phyloP scores from a whole-genome alignment of 2,329 filamentous ascomycete species.

The Drechmeria coniospora region DNA sequence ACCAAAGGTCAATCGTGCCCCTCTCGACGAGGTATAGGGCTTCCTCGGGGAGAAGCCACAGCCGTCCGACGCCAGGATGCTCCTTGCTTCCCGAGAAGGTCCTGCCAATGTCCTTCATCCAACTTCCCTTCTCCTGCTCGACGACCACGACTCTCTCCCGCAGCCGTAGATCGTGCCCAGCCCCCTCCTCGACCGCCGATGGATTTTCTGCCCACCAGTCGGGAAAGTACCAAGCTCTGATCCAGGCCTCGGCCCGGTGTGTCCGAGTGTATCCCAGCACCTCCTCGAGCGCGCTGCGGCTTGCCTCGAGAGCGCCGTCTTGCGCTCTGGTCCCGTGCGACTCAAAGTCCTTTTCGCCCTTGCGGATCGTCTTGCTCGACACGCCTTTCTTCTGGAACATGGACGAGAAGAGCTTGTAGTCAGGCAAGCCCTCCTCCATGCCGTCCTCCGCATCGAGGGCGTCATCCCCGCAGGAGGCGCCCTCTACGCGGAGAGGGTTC shows the following conservation, averaged over 20 bases:
- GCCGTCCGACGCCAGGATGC: constrained; percentile 37
- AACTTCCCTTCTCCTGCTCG: constrained; percentile 55
- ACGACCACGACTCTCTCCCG: constrained; percentile 47
- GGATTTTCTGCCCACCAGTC: constrained; percentile 29
- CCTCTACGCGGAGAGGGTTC: constrained; percentile 12
- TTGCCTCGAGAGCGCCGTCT: constrained; percentile 60
- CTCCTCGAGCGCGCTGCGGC: constrained; percentile 76
- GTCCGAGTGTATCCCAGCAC: constrained; percentile 64
- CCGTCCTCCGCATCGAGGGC: constrained; percentile 34
- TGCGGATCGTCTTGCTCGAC: constrained; percentile 57
- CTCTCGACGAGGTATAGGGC: constrained; percentile 79
- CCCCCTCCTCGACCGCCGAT: constrained; percentile 7
- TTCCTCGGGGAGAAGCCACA: constrained; percentile 87
- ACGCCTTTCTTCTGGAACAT: constrained; percentile 34
- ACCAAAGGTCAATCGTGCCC: constrained; percentile 75
- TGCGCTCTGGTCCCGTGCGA: constrained; percentile 77
- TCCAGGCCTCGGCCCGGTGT: constrained; percentile 51
- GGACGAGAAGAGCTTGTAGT: constrained; percentile 60
- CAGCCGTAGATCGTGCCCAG: constrained; percentile 13
- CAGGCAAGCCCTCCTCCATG: constrained; percentile 66
- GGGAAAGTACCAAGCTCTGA: constrained; percentile 61
- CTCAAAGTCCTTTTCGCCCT: constrained; percentile 96
- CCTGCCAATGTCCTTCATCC: constrained; percentile 63
- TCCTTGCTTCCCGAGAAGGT: constrained; percentile 41
- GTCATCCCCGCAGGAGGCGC: constrained; percentile 11